Conservation (phyloP, 345 rosid species). For the Dovyalis caffra region DNA sequence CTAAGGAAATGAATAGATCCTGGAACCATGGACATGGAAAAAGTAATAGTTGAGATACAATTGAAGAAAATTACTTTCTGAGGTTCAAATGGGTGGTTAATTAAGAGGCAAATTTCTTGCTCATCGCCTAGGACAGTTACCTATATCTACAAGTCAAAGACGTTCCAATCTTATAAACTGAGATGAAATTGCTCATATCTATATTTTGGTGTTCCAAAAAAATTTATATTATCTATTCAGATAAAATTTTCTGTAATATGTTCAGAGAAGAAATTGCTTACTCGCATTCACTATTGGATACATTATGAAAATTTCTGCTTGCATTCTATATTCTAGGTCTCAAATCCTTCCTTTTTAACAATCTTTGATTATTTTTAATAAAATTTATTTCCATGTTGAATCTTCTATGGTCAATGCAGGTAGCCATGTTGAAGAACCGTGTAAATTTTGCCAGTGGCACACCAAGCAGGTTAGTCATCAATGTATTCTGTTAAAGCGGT, state of each 20-base stretch:
- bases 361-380: not conserved
- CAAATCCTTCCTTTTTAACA: too few relatives aligned
- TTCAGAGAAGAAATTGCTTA: not conserved
- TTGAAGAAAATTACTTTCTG: not conserved
- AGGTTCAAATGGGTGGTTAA: not conserved
- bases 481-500: not conserved
- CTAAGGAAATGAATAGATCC: not conserved
- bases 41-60: not conserved
- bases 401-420: conserved; percentile 38
- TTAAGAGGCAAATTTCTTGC: not conserved
- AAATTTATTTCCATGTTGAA: not conserved
- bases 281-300: not conserved
- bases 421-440: conserved; percentile 59
- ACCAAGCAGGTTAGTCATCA: conserved; percentile 66
- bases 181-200: too few relatives aligned
- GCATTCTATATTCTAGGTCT: too few relatives aligned
- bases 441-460: conserved; percentile 88
- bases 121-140: not conserved
- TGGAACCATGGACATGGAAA: not conserved
- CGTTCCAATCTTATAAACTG: not conserved
- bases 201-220: not conserved
- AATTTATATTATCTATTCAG: too few relatives aligned
- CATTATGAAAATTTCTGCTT: not conserved
- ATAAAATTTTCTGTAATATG: too few relatives aligned
- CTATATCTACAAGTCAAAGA: not conserved